Conservation (phyloP, 805 yeast species). For the Yarrowia sp. region DNA sequence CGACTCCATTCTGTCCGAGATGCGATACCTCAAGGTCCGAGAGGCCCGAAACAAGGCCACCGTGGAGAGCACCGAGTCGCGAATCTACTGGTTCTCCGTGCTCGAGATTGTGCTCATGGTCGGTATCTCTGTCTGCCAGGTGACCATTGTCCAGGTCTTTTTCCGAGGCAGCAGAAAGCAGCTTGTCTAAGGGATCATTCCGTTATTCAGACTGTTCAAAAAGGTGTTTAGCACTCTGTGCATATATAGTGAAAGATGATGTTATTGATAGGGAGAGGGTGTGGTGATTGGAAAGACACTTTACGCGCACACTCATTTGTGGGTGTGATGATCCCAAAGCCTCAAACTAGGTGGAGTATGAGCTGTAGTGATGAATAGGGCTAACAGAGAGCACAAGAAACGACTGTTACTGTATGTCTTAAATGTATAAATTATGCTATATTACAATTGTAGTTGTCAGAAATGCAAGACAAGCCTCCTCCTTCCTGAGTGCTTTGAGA, state of each 20-base stretch:
- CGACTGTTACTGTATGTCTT: background rate
- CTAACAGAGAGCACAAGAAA: too few species aligned
- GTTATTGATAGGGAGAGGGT: background rate
- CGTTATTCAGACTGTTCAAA: background rate
- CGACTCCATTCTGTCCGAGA: conserved; percentile 46
- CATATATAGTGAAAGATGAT: conserved; percentile 18
- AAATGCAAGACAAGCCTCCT: too few species aligned
- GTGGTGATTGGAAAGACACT: too few species aligned
- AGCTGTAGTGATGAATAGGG: too few species aligned
- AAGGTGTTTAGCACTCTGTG: conserved; percentile 2
- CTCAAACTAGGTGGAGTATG: too few species aligned
- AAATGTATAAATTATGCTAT: conserved; percentile 17
- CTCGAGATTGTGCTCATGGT: conserved; percentile 75
- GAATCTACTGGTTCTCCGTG: conserved; percentile 78
- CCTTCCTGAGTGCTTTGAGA: too few species aligned
- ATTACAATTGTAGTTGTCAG: background rate
- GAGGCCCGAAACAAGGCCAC: conserved; percentile 91
- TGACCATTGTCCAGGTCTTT: conserved; percentile 80
- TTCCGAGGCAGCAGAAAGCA: conserved; percentile 53
- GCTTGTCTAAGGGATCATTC: conserved; percentile 23
- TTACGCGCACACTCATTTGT: too few species aligned
- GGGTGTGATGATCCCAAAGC: too few species aligned
- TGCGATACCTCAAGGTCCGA: conserved; percentile 88
- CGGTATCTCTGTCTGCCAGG: conserved; percentile 77
- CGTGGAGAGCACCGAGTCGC: conserved; percentile 76